Conservation (phyloP, 1,284 basidiomycete genomes). For the Sparassis latifolia region DNA sequence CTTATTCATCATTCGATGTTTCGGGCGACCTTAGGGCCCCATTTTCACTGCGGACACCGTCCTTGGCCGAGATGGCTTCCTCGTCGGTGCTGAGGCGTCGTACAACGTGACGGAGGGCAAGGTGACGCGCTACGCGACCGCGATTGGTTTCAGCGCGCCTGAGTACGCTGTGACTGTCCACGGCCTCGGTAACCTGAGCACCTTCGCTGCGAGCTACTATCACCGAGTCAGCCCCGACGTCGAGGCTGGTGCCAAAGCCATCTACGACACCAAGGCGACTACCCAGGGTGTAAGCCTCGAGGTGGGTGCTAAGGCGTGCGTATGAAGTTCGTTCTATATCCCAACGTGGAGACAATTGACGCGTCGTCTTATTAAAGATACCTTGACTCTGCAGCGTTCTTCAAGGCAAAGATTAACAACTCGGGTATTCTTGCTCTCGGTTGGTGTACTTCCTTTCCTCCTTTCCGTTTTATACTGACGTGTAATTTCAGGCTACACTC, state of each 20-base stretch:
- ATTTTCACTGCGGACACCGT: constrained; percentile 96
- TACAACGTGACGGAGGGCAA: constrained; percentile 96
- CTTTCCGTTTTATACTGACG: constrained; percentile 3
- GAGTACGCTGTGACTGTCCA: constrained; percentile 97
- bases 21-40: constrained; percentile 60
- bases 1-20: not conserved
- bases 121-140: constrained; percentile 89
- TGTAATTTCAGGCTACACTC: constrained; percentile 72
- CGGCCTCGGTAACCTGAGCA: constrained; percentile 91
- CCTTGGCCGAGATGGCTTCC: constrained; percentile 95
- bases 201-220: constrained; percentile 97
- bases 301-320: constrained; percentile 93
- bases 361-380: constrained; percentile 36
- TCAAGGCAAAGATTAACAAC: constrained; percentile 99
- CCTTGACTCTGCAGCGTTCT: constrained; percentile 85
- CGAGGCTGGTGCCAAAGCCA: constrained; percentile 96
- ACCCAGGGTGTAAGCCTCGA: constrained; percentile 87
- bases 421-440: constrained; percentile 83
- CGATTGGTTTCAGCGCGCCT: constrained; percentile 91
- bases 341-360: not conserved
- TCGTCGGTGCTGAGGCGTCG: constrained; percentile 91
- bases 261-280: constrained; percentile 93
- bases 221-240: constrained; percentile 94
- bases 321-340: not conserved
- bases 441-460: constrained; percentile 22